These are phyloP conservation scores for Tirmania nivea DNA, from an alignment of 495 filamentous ascomycete species.

Conservation along the genomic window DNA sequence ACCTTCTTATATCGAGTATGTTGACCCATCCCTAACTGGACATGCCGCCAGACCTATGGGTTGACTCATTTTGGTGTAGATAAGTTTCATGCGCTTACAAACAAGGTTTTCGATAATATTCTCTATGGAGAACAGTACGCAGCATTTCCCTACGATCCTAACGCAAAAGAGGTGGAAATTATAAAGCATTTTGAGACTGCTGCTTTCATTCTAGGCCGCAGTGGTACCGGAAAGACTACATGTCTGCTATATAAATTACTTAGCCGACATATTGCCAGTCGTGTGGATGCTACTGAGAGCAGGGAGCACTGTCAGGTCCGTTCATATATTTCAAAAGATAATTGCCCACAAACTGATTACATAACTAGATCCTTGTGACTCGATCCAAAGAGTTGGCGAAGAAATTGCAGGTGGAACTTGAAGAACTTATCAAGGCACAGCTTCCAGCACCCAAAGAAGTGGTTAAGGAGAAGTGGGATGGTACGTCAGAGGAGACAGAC, in stretches of 20 bases:
- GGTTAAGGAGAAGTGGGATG: too few species aligned
- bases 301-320: not conserved
- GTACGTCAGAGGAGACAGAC: too few species aligned
- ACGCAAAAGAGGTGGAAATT: constrained; percentile 19
- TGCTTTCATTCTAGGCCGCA: constrained; percentile 25
- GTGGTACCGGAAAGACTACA: constrained; percentile 28
- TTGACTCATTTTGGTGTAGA: too few species aligned
- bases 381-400: constrained; percentile 20
- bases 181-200: constrained; percentile 20
- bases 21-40: too few species aligned
- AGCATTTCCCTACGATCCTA: constrained; percentile 26
- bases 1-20: too few species aligned
- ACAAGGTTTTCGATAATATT: not conserved
- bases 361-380: constrained; percentile 27
- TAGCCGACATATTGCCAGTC: constrained; percentile 12
- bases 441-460: too few species aligned
- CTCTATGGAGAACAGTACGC: not conserved
- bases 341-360: too few species aligned
- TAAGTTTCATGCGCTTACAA: not conserved
- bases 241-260: constrained; percentile 25
- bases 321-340: too few species aligned
- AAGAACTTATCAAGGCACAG: constrained; percentile 17
- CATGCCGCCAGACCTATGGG: too few species aligned
- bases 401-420: constrained; percentile 20
- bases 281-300: not conserved